phyloP scores from a whole-genome alignment of 495 filamentous ascomycete genomes.

The Oidiodendron maius region DNA sequence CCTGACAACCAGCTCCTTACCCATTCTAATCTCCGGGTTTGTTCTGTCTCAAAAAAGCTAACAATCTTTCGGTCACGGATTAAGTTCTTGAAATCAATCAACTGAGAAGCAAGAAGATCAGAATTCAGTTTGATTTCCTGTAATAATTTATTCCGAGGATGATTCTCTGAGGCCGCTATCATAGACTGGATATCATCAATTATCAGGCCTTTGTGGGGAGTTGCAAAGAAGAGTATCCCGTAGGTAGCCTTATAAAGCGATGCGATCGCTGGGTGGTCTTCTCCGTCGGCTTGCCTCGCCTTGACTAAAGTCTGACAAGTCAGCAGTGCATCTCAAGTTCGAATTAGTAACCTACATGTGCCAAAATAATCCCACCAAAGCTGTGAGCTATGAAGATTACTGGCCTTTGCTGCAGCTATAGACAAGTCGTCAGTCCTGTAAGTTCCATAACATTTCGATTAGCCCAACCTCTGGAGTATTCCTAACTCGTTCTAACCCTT shows the following conservation, averaged over 20 bases:
- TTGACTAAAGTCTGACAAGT: conserved; percentile 24
- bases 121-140: conserved; percentile 14
- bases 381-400: conserved; percentile 23
- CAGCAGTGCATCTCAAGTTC: neutral
- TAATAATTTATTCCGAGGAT: conserved; percentile 1
- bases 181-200: conserved; percentile 27
- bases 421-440: too few relatives aligned
- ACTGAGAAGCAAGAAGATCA: conserved; percentile 14
- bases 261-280: conserved; percentile 23
- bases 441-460: neutral
- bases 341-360: conserved; percentile 10
- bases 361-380: conserved; percentile 20
- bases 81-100: conserved; percentile 23
- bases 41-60: conserved; percentile 29
- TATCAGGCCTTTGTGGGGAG: conserved; percentile 28
- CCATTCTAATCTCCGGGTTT: conserved; percentile 22
- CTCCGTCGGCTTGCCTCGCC: conserved; percentile 23
- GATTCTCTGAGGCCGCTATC: conserved; percentile 16
- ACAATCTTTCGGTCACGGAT: conserved; percentile 26
- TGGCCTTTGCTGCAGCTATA: conserved; percentile 12
- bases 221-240: conserved; percentile 30
- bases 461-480: conserved; percentile 8
- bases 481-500: conserved; percentile 5
- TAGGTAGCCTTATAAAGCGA: conserved; percentile 30
- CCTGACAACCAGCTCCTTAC: conserved; percentile 5